phyloP scores from a whole-genome alignment of 371 early-diverging fungal species.

The Ecytonucleospora hepatopenaei region DNA sequence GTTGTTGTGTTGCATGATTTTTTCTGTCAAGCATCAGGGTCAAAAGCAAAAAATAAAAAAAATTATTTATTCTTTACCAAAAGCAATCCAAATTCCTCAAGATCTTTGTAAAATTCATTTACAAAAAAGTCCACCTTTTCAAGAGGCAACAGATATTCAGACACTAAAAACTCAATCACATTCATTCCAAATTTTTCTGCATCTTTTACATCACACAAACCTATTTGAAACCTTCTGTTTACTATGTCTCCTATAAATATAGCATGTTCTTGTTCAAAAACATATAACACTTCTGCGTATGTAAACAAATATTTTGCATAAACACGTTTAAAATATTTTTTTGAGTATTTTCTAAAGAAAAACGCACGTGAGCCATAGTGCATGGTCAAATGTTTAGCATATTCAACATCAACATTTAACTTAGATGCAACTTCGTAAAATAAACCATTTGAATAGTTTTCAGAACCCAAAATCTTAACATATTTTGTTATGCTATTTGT shows the following conservation, averaged over 20 bases:
- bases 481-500: constrained; percentile 63
- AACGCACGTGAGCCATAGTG: constrained; percentile 81
- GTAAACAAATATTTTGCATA: constrained; percentile 74
- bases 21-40: no score
- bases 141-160: neutral
- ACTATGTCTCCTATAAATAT: constrained; percentile 77
- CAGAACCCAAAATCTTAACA: constrained; percentile 69
- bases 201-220: constrained; percentile 81
- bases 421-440: constrained; percentile 74
- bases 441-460: constrained; percentile 71
- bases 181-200: constrained; percentile 53
- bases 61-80: neutral
- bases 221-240: constrained; percentile 76
- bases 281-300: constrained; percentile 83
- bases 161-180: neutral
- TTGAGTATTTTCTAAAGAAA: constrained; percentile 23
- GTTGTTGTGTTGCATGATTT: no score
- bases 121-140: neutral
- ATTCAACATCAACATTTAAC: constrained; percentile 77
- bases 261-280: constrained; percentile 78
- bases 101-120: neutral
- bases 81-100: constrained; percentile 1
- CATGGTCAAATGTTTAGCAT: constrained; percentile 74
- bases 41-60: neutral
- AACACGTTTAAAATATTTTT: constrained; percentile 56